Percentiles rank a stretch among this genome's conserved stretches.
Evolutionary conservation across 2,329 filamentous ascomycete species (phyloP).

Genomic region (Colletotrichum sp.): DNA sequence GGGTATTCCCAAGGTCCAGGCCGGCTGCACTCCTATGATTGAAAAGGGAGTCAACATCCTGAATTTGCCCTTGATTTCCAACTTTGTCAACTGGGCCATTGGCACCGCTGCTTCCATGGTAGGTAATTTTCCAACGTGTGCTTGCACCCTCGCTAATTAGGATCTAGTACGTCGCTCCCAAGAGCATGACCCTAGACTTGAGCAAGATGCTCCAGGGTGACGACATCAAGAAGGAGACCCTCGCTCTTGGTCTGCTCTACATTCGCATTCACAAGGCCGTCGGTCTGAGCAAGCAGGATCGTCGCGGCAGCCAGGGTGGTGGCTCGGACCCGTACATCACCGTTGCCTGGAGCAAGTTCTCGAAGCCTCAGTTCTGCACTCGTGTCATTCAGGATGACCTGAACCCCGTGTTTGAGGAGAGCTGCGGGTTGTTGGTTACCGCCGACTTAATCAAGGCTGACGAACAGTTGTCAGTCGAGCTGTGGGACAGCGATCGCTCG

Average conservation of each 20-base stretch:
- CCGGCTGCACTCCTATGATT: slow-evolving; percentile 92
- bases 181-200: slow-evolving; percentile 91
- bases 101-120: slow-evolving; percentile 79
- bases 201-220: slow-evolving; percentile 91
- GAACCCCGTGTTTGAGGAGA: slow-evolving; percentile 93
- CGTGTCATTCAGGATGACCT: slow-evolving; percentile 94
- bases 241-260: slow-evolving; percentile 89
- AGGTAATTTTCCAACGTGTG: not conserved
- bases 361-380: slow-evolving; percentile 97
- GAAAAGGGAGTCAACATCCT: slow-evolving; percentile 88
- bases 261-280: slow-evolving; percentile 88
- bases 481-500: slow-evolving; percentile 95
- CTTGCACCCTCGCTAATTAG: not conserved
- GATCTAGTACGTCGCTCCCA: slow-evolving; percentile 80
- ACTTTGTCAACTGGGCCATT: slow-evolving; percentile 97
- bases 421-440: slow-evolving; percentile 83
- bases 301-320: slow-evolving; percentile 79
- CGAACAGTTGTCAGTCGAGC: slow-evolving; percentile 89
- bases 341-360: slow-evolving; percentile 92
- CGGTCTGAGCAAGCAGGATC: slow-evolving; percentile 90
- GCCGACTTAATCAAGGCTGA: slow-evolving; percentile 91
- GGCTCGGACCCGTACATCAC: slow-evolving; percentile 97
- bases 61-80: slow-evolving; percentile 90
- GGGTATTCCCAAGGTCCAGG: slow-evolving; percentile 88
- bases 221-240: slow-evolving; percentile 86